Base-by-base conservation (phyloP, 805 yeast species). In the Jamesozyma jinghongensis region DNA sequence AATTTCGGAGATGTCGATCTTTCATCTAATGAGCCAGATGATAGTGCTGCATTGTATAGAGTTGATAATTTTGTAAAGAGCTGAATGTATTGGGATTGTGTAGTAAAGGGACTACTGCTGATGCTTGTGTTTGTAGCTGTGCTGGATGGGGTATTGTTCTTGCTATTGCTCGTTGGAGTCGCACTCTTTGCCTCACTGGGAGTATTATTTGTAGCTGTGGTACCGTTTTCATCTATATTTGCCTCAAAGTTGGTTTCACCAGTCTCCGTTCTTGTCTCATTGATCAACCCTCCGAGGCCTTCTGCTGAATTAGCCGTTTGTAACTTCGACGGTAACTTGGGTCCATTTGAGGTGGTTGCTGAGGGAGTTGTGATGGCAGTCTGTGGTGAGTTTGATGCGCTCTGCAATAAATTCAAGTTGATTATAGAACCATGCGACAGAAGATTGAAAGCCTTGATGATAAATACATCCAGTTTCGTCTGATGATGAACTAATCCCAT, bases 1-100 rank as follows among this genome's bases (percentile, higher is more conserved):
- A 61, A 56, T 38, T 61, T 61, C 11, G 62, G 61, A 13, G 62
- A 53, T 6, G 61, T 53, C 3, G 62, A 50, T 32, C 47, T 50
- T 34, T 59, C 62, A 45, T 53, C 54, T 22, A 56, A 47, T 12
- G 54, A 43, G 1, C 55, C 56, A 7, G 53, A 43, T 2, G 59
- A 46, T 16, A 56, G 41, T 3, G 55, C 42, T 3, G 59, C 53
- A 37, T 47, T 56, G 42, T 59, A 60, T 7, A 60, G 38, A 32
- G 52, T 52, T 4, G 65, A 55, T 10, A 57, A 40, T 29, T 51
- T 53, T 13, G 44, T 49, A 36, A 60, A 59, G 19, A 52, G 36
- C 39, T 45, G 48, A 17, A 50, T 33, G 30, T 45, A 48, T 32
- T 54, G 53, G 5, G 44, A 29, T 28, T 39, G 45, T 12, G 16